Evolutionary conservation across 2,329 filamentous ascomycete genomes (phyloP).

Genomic region (Epichloe sp.): DNA sequence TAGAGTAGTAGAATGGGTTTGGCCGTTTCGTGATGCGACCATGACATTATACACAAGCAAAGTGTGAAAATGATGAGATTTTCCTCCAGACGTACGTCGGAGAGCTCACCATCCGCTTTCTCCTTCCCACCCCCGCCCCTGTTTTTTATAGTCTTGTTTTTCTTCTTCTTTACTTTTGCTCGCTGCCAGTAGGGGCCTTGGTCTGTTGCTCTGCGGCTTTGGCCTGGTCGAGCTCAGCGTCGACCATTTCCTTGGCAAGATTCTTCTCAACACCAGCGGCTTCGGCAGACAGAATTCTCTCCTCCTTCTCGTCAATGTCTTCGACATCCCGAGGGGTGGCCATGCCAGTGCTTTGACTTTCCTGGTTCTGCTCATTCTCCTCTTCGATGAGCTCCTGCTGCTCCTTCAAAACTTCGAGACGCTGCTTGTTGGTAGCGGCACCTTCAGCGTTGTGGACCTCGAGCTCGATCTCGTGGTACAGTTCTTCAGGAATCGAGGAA

Average conservation of each 20-base stretch:
- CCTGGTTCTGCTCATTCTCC: constrained; percentile 83
- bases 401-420: constrained; percentile 94
- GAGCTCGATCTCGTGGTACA: constrained; percentile 98
- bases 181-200: constrained; percentile 7
- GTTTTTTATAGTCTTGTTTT: neutral
- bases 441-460: constrained; percentile 96
- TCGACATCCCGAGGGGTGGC: constrained; percentile 73
- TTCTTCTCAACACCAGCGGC: constrained; percentile 32
- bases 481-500: constrained; percentile 88
- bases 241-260: constrained; percentile 39
- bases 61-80: neutral
- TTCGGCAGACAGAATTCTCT: constrained; percentile 43
- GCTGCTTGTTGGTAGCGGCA: constrained; percentile 96
- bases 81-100: neutral
- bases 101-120: neutral
- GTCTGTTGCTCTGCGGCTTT: constrained; percentile 16
- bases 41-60: neutral
- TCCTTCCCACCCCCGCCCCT: neutral
- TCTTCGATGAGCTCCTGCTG: constrained; percentile 97
- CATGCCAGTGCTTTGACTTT: constrained; percentile 62
- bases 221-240: constrained; percentile 37
- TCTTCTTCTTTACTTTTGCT: constrained; percentile 1
- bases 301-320: constrained; percentile 90
- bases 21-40: neutral
- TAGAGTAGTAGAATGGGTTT: constrained; percentile 9